Percentiles rank a stretch among this genome's conserved stretches.
phyloP scores from a whole-genome alignment of 108 stramenopile genomes.

The Fistulifera pelliculosa region DNA sequence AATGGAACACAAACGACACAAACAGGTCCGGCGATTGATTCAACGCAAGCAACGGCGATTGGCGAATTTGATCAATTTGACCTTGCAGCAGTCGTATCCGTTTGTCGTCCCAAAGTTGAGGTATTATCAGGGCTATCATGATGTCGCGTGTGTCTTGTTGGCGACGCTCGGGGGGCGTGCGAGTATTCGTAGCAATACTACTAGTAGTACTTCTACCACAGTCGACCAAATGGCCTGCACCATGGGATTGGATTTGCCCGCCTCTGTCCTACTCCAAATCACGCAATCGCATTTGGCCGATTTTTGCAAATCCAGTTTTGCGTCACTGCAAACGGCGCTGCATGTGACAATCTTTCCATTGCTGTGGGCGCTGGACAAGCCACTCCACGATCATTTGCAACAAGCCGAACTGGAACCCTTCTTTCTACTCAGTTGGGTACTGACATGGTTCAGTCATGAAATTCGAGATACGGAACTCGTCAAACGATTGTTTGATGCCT shows the following conservation, averaged over 20 bases:
- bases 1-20: constrained; percentile 47
- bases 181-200: not conserved
- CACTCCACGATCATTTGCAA: constrained; percentile 63
- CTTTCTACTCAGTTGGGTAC: constrained; percentile 79
- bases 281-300: constrained; percentile 62
- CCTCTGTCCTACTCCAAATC: constrained; percentile 49
- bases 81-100: constrained; percentile 43
- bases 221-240: not conserved
- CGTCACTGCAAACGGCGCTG: constrained; percentile 48
- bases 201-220: not conserved
- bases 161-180: constrained; percentile 3
- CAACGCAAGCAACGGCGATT: constrained; percentile 56
- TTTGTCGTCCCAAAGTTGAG: constrained; percentile 23
- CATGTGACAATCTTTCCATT: constrained; percentile 59
- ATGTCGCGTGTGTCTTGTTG: constrained; percentile 72
- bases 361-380: constrained; percentile 39
- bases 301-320: constrained; percentile 45
- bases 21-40: constrained; percentile 11
- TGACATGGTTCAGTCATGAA: constrained; percentile 92
- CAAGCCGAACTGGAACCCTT: constrained; percentile 86
- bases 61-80: constrained; percentile 69
- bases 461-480: constrained; percentile 72
- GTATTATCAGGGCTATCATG: constrained; percentile 87
- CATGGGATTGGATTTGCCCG: constrained; percentile 52
- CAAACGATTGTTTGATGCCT: constrained; percentile 85